Base-by-base conservation (phyloP, 2,329 filamentous ascomycete genomes). In the Neofusicoccum parvum region DNA sequence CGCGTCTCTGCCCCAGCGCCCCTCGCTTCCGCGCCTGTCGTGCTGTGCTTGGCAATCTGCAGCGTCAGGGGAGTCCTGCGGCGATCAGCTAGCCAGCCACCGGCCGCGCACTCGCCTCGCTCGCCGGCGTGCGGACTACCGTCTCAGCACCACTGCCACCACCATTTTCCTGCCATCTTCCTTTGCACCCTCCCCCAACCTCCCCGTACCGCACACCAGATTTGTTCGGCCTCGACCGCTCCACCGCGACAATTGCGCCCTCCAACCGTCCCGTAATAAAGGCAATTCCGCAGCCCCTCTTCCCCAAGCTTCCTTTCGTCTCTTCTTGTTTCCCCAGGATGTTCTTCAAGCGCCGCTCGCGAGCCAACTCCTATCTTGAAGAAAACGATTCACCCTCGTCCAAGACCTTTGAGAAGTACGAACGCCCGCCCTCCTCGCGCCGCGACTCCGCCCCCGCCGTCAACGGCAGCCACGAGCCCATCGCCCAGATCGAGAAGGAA, bases 301-400 rank as follows among this genome's bases (percentile, higher is more conserved):
- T 65, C 65, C 64, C 67, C 66, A 17, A 15, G 65, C 68, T 62
- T 67, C 64, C 67, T 66, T 68, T 54, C 63, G 65, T 66, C 67
- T 65, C 67, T 67, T 68, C 67, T 67, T 66, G 66, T 67, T 66
- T 65, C 68, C 65, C 73, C 74, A 78, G 37, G 74, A 81, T 82
- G 73, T 79, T 83, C 78, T 82, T 82, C 80, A 83, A 82, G 73
- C 80, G 81, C 69, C 78, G 81, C 67, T 81, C 79, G 62, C 74
- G 78, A 49, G 76, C 76, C 65, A 80, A 82, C 71, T 79, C 75
- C 71, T 83, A 83, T 79, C 78, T 83, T 69, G 81, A 83, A 70
- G 74, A 77, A 73, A 37, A 80, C 74, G 64, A 65, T 54, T 65
- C 64, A n/a, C 64, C 64, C 37, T 72, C 76, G 63, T 76, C 74